phyloP scores from a whole-genome alignment of 2,329 filamentous ascomycete species.

The Botrytis elliptica region DNA sequence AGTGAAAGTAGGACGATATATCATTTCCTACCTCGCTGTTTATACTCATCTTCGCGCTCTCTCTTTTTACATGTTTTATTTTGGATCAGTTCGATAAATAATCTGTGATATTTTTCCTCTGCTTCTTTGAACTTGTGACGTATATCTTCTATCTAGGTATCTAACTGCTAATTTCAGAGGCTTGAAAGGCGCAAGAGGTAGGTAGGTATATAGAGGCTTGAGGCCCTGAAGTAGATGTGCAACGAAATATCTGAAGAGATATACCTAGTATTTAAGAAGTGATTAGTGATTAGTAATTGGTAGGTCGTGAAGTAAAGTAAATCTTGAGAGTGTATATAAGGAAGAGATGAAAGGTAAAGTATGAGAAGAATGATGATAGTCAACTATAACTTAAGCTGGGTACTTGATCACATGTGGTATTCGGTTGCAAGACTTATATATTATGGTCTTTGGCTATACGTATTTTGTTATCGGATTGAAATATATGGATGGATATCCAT shows the following conservation, averaged over 20 bases:
- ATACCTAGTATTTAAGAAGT: neutral
- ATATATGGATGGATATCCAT: neutral
- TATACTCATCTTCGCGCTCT: neutral
- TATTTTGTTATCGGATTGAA: neutral
- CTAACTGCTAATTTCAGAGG: neutral
- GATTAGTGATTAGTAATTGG: neutral
- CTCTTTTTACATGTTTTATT: neutral
- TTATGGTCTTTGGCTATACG: neutral
- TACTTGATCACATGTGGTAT: accelerated
- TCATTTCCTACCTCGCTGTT: neutral
- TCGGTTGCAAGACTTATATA: neutral
- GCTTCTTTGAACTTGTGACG: neutral
- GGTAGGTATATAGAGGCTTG: neutral
- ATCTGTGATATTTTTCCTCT: neutral
- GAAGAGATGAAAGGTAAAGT: neutral
- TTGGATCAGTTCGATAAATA: neutral
- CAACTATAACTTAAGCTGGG: neutral
- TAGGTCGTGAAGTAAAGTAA: neutral
- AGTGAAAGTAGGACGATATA: neutral
- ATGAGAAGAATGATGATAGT: neutral
- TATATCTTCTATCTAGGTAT: neutral
- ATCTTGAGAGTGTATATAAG: neutral
- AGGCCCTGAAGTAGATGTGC: neutral
- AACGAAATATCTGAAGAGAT: neutral
- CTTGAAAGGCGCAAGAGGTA: neutral